Conservation (phyloP, 2,329 filamentous ascomycete genomes). For the Beauveria pseudobassiana region DNA sequence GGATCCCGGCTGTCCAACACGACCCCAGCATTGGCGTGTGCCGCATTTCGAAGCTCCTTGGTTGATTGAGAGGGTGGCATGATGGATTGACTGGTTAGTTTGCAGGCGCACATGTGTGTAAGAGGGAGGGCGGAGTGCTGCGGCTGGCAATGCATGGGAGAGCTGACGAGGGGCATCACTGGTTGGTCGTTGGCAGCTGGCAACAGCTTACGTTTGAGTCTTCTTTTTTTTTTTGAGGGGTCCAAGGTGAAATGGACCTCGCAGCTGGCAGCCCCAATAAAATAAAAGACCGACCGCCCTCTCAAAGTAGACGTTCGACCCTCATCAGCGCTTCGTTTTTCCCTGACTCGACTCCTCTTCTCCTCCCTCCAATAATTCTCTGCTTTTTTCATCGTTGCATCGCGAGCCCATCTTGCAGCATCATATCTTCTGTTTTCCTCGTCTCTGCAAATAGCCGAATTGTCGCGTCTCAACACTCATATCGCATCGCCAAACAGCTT, state of each 20-base stretch:
- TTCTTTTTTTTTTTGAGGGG: not conserved
- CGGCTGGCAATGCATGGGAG: not conserved
- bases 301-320: not conserved
- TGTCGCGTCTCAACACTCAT: not conserved
- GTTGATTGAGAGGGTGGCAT: not conserved
- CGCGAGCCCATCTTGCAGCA: not conserved
- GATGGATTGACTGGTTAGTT: not conserved
- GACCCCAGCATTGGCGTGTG: not conserved
- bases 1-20: not conserved
- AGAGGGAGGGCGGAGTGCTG: not conserved
- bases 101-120: not conserved
- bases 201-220: not conserved
- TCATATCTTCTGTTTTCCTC: not conserved
- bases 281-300: not conserved
- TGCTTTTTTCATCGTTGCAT: not conserved
- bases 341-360: conserved; percentile 1
- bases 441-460: not conserved
- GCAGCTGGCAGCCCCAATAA: not conserved
- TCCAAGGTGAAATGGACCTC: not conserved
- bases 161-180: not conserved
- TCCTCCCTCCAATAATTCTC: not conserved
- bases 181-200: not conserved
- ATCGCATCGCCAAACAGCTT: not conserved
- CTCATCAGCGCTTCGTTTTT: conserved; percentile 7
- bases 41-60: not conserved